Evolutionary conservation across 306 rosid genomes (phyloP).

Genomic region (Fagus sylvatica): DNA sequence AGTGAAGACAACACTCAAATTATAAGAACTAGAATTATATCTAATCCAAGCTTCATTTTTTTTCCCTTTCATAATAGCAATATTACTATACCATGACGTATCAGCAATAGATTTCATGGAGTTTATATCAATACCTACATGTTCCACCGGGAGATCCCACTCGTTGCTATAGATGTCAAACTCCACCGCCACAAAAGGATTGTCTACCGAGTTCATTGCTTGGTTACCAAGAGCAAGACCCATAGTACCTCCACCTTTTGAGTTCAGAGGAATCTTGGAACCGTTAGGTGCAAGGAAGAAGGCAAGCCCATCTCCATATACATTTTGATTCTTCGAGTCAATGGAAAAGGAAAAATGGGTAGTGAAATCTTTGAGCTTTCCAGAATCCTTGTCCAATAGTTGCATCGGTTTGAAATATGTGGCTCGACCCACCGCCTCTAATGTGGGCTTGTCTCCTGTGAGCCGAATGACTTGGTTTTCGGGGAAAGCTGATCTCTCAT

Average conservation of each 20-base stretch:
- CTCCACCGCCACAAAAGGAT: slow-evolving; percentile 50
- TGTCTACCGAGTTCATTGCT: background rate
- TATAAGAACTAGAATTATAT: slow-evolving; percentile 35
- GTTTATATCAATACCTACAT: slow-evolving; percentile 46
- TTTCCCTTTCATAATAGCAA: slow-evolving; percentile 18
- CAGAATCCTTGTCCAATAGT: slow-evolving; percentile 40
- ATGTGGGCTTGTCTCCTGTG: slow-evolving; percentile 5
- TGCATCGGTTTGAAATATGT: slow-evolving; percentile 28
- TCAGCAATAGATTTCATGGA: slow-evolving; percentile 33
- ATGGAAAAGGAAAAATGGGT: slow-evolving; percentile 45
- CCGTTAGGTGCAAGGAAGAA: slow-evolving; percentile 45
- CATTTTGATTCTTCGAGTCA: background rate
- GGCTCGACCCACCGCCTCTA: slow-evolving; percentile 32
- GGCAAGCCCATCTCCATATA: slow-evolving; percentile 33
- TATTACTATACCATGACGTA: slow-evolving; percentile 25
- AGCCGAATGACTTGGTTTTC: slow-evolving; percentile 22
- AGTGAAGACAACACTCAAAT: slow-evolving; percentile 37
- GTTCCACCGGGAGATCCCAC: slow-evolving; percentile 22
- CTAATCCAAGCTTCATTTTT: slow-evolving; percentile 30
- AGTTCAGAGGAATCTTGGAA: slow-evolving; percentile 21
- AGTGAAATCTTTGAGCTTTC: slow-evolving; percentile 39
- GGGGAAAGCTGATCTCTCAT: background rate
- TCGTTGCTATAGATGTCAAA: slow-evolving; percentile 37
- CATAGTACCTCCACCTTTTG: slow-evolving; percentile 41
- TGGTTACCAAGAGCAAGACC: slow-evolving; percentile 36